Base-by-base conservation (phyloP, 495 filamentous ascomycete species). In the Hypoxylon cercidicola region DNA sequence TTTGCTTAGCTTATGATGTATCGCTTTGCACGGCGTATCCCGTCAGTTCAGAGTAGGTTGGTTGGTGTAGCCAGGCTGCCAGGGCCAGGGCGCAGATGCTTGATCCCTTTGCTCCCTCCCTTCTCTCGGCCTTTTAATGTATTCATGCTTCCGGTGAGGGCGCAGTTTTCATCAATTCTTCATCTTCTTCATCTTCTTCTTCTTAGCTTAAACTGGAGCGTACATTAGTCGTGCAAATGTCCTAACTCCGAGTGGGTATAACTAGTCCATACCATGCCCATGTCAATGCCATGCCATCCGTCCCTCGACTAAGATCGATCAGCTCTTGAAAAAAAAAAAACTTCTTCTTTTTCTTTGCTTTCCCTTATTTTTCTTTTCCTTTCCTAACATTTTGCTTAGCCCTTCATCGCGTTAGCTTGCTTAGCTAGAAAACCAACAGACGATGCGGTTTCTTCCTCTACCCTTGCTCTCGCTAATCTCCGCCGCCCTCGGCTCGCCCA, bases 221-320 rank as follows among this genome's bases (percentile, higher is more conserved):
- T 50, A 66, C 56, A 60, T 60, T 66, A 66, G 51, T 66, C 46
- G 56, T 57, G 32, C 45, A n/a, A n/a, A n/a, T n/a, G n/a, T n/a
- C n/a, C n/a, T n/a, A 60, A 34, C 12, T 37, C 30, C 19, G 21
- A 46, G 15, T 25, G 23, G 16, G 34, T 60, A 60, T 59, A 66
- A 66, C 45, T 60, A 53, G 50, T 55, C 49, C 56, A 50, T n/a
- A 47, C 28, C 52, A 37, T 43, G 32, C 44, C n/a, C n/a, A n/a
- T n/a, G n/a, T n/a, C 53, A 57, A n/a, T 44, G 4, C 51, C 3
- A 18, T 20, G 28, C 20, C 7, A 37, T 34, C 34, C 19, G 30
- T 32, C 35, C n/a, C n/a, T n/a, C n/a, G n/a, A n/a, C n/a, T n/a
- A n/a, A n/a, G n/a, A n/a, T n/a, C n/a, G n/a, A n/a, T n/a, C n/a